These are phyloP conservation scores for Lasiodiplodia sp. DNA, from an alignment of 2,329 filamentous ascomycete species.

Conservation along the genomic window DNA sequence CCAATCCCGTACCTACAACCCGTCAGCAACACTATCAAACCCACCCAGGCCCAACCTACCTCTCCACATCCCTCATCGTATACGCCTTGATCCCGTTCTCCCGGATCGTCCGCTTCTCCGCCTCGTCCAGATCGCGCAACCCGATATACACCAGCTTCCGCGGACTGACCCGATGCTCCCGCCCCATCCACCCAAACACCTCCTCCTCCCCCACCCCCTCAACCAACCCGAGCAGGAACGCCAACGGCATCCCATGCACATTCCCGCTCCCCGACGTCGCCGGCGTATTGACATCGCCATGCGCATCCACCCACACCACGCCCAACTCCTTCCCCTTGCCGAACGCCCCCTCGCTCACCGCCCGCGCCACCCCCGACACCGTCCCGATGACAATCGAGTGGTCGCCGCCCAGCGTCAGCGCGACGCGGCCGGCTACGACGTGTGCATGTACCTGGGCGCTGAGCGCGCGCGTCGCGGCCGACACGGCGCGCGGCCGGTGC, in stretches of 20 bases:
- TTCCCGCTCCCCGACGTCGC: slow-evolving; percentile 90
- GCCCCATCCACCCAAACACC: slow-evolving; percentile 87
- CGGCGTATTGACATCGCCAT: slow-evolving; percentile 96
- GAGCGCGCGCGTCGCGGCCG: slow-evolving; percentile 81
- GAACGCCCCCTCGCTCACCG: slow-evolving; percentile 77
- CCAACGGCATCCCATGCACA: slow-evolving; percentile 97
- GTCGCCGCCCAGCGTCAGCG: slow-evolving; percentile 93
- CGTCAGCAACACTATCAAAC: background rate
- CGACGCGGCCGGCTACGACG: slow-evolving; percentile 81
- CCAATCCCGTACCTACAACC: slow-evolving; percentile 82
- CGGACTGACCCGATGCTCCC: slow-evolving; percentile 72
- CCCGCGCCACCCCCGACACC: slow-evolving; percentile 84
- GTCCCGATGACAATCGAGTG: slow-evolving; percentile 97
- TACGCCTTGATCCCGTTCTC: slow-evolving; percentile 95
- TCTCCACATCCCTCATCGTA: slow-evolving; percentile 97
- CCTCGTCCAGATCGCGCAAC: slow-evolving; percentile 88
- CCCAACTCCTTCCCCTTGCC: slow-evolving; percentile 74
- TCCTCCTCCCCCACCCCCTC: slow-evolving; percentile 62
- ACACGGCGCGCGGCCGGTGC: slow-evolving; percentile 91
- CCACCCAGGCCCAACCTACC: slow-evolving; percentile 58
- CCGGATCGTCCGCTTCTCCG: slow-evolving; percentile 89
- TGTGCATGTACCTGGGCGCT: slow-evolving; percentile 87
- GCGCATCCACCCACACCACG: slow-evolving; percentile 98
- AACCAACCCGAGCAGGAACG: slow-evolving; percentile 87
- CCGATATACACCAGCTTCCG: slow-evolving; percentile 97